phyloP scores from a whole-genome alignment of 2,329 filamentous ascomycete genomes.

The Emericellopsis cladophorae region DNA sequence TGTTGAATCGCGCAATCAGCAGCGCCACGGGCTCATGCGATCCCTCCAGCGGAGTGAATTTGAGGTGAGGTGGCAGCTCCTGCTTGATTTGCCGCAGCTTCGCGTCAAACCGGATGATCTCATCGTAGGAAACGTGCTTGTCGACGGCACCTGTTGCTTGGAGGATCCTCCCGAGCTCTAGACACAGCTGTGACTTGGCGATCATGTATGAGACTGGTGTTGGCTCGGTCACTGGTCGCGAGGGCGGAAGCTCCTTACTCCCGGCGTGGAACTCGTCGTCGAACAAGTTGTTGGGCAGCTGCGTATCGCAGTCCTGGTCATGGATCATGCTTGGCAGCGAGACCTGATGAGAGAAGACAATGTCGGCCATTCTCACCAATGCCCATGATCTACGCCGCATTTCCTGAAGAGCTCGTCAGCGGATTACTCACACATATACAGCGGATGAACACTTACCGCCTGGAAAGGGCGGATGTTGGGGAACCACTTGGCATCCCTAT shows the following conservation, averaged over 20 bases:
- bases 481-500: slow-evolving; percentile 66
- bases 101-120: slow-evolving; percentile 49
- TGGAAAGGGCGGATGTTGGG: slow-evolving; percentile 59
- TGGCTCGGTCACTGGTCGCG: slow-evolving; percentile 54
- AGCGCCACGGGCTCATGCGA: slow-evolving; percentile 71
- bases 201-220: slow-evolving; percentile 74
- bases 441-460: slow-evolving; percentile 30
- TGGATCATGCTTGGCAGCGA: slow-evolving; percentile 58
- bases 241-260: slow-evolving; percentile 53
- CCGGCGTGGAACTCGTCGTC: slow-evolving; percentile 67
- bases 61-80: slow-evolving; percentile 68
- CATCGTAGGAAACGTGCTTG: slow-evolving; percentile 46
- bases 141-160: slow-evolving; percentile 48
- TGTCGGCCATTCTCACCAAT: slow-evolving; percentile 59
- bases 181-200: slow-evolving; percentile 54
- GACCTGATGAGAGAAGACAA: slow-evolving; percentile 65
- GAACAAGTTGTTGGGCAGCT: slow-evolving; percentile 65
- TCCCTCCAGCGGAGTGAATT: slow-evolving; percentile 62
- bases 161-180: slow-evolving; percentile 59
- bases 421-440: background rate
- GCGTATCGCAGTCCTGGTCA: slow-evolving; percentile 61
- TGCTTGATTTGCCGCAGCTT: slow-evolving; percentile 48
- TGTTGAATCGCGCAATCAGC: slow-evolving; percentile 71
- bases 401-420: slow-evolving; percentile 30
- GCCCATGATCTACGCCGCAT: slow-evolving; percentile 60